Evolutionary conservation across 108 stramenopile genomes (phyloP), one percentile per base, ranked within the genome.

Genomic region (Pseudonitzschia multiseries): DNA sequence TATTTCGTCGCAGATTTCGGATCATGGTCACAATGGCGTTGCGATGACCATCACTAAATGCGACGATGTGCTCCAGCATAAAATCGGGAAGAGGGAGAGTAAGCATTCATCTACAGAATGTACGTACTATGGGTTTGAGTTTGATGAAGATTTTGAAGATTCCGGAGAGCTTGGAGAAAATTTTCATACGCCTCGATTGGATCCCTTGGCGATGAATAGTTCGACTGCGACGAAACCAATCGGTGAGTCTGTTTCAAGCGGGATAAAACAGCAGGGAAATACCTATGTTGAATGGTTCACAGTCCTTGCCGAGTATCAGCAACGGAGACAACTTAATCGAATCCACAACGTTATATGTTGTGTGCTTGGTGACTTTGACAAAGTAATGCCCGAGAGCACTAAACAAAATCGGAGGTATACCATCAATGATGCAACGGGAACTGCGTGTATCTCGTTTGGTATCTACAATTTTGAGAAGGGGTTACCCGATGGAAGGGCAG

Each of bases 331-430:
- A 57, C 80, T 95, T 21, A 79, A 78, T 13, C 70, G 80, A 26
- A 59, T 95, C 2, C 88, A 91, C 64, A 95, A 95, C 78, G 89
- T 86, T n/a, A 77, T 91, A 36, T 89, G 81, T 62, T 91, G 90
- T 59, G 54, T 95, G 33, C 69, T 78, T 15, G 87, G 86, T 41
- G 74, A 88, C 66, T 85, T 83, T 48, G 84, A 91, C 53, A 71
- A 77, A 44, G 75, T 90, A 1, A 80, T 90, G 14, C 3, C 40
- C 27, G 93, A 90, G 40, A 70, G 66, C 51, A n/a, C 69, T 28
- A 22, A 26, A 48, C 17, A 60, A 22, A 18, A 50, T 40, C 36
- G 33, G 27, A 21, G 26, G 8, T 17, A 8, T 29, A 57, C n/a
- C 21, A 48, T 48, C 26, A 36, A 72, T 33, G 36, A 36, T 6